phyloP scores from a whole-genome alignment of 1,284 basidiomycete genomes.

The Uromyces viciae-fabae region DNA sequence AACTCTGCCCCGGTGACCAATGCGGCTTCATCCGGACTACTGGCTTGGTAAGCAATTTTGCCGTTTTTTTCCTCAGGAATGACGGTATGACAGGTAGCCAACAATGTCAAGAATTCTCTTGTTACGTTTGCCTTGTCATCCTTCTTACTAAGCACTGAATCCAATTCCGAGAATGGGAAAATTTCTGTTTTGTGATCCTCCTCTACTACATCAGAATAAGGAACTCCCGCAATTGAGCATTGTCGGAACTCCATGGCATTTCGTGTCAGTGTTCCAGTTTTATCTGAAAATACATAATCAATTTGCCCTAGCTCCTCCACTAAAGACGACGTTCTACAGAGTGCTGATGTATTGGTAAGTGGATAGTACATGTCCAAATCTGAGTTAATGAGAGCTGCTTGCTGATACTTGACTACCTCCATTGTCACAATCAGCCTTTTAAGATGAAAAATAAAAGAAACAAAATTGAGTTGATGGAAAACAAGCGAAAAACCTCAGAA shows the following conservation, averaged over 20 bases:
- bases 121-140: constrained; percentile 64
- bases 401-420: constrained; percentile 98
- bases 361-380: constrained; percentile 77
- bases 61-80: constrained; percentile 86
- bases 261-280: constrained; percentile 91
- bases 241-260: constrained; percentile 94
- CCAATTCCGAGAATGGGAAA: constrained; percentile 61
- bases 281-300: constrained; percentile 97
- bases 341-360: constrained; percentile 87
- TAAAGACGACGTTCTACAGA: constrained; percentile 92
- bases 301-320: constrained; percentile 99
- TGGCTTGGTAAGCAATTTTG: constrained; percentile 76
- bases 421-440: constrained; percentile 90
- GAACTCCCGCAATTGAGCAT: constrained; percentile 80
- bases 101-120: constrained; percentile 79
- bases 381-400: constrained; percentile 92
- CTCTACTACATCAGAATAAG: constrained; percentile 83
- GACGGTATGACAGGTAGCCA: constrained; percentile 97
- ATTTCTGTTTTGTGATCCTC: constrained; percentile 68
- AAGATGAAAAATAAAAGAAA: not conserved
- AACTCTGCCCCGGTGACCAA: constrained; percentile 89
- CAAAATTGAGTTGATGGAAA: not conserved
- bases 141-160: constrained; percentile 65
- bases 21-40: constrained; percentile 96
- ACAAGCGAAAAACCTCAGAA: not conserved